Base-by-base conservation (phyloP, 495 filamentous ascomycete genomes). In the Saxispiralis lemnorum region DNA sequence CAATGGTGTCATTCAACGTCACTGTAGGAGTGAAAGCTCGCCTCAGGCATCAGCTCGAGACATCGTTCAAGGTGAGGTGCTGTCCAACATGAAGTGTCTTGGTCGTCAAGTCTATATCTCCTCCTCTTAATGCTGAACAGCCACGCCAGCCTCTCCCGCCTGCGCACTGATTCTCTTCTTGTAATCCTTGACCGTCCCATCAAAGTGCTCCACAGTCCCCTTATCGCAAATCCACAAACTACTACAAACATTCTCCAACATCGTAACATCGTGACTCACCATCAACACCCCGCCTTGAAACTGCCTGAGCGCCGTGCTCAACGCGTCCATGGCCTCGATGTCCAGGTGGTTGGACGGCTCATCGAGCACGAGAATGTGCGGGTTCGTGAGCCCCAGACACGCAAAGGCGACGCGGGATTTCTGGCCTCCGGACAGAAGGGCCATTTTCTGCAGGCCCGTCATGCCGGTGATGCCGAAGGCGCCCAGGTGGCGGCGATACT, bases 191-290 rank as follows among this genome's bases (percentile, higher is more conserved):
- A 99, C 85, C 59, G 88, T 85, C 20, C 89, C 89, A 43, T 79
- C 75, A 61, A 99, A 99, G 63, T 89, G 83, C 72, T 89, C 83
- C n/a, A 99, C 85, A 5, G 78, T 89, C 13, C 89, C 92, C 48
- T 78, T 66, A 59, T 99, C 89, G 56, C 89, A 99, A 44, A 99
- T 88, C 89, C 89, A 99, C 52, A 99, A 63, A 55, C 75, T 87
- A 24, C 67, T 84, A 59, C 89, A 99, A 14, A 99, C 89, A 46
- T 79, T 93, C 66, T 89, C 85, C 56, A 96, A 60, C 88, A 96
- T 96, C 0, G 92, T 96, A 31, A 99, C 92, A 59, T 99, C 89
- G 76, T 99, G 89, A 45, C 82, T 89, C 33, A 99, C 89, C 87
- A 99, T 96, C 41, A 99, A 67, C 49, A 96, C 87, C 51, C 89